A percentile compares a stretch with the other conserved stretches of the same genome.
These are phyloP conservation scores for Flueggea neowawraea DNA, from an alignment of 441 rosid genomes.

Conservation along the genomic window DNA sequence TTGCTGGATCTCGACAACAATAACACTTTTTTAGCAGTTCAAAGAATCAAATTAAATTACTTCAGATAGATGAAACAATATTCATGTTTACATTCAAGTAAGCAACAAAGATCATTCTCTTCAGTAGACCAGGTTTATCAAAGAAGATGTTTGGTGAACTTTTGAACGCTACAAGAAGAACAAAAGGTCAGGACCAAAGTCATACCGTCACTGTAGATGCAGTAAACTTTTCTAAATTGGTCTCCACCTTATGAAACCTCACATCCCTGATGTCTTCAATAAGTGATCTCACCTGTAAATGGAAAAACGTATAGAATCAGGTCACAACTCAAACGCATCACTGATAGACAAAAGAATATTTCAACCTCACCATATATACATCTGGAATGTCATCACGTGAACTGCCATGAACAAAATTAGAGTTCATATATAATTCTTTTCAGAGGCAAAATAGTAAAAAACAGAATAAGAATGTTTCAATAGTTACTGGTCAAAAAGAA, in stretches of 20 bases:
- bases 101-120: background rate
- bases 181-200: conserved; percentile 10
- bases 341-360: conserved; percentile 7
- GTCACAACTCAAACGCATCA: conserved; percentile 8
- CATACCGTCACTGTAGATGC: conserved; percentile 93
- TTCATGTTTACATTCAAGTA: background rate
- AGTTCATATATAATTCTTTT: conserved; percentile 13
- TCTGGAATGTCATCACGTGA: conserved; percentile 93
- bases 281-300: conserved; percentile 73
- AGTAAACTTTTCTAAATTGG: conserved; percentile 81
- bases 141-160: background rate
- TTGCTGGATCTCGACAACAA: background rate
- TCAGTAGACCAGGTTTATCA: conserved; percentile 4
- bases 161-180: conserved; percentile 1
- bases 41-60: background rate
- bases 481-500: conserved; percentile 84
- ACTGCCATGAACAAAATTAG: conserved; percentile 37
- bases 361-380: conserved; percentile 68
- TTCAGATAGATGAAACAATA: background rate
- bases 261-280: conserved; percentile 94
- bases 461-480: conserved; percentile 6
- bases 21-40: background rate
- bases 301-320: conserved; percentile 8
- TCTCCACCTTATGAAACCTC: conserved; percentile 92
- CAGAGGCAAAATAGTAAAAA: conserved; percentile 10